phyloP scores from a whole-genome alignment of 2,329 filamentous ascomycete species.

The Fusarium globosum region DNA sequence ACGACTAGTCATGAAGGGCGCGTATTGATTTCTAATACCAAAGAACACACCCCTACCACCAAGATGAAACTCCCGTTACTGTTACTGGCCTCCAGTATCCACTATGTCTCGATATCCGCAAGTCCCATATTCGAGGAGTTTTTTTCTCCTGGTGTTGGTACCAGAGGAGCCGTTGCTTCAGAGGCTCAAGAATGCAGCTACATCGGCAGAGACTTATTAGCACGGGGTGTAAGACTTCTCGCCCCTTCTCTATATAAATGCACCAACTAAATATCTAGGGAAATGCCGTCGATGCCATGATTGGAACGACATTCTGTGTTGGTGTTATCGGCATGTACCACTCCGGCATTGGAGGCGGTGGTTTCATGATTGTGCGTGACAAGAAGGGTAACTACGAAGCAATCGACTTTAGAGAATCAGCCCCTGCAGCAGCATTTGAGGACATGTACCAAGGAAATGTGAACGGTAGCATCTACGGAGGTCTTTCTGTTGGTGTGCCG shows the following conservation, averaged over 20 bases:
- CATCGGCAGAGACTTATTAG: constrained; percentile 73
- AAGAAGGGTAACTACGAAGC: constrained; percentile 82
- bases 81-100: constrained; percentile 21
- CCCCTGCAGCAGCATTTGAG: constrained; percentile 81
- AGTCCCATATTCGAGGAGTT: constrained; percentile 24
- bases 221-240: constrained; percentile 58
- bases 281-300: constrained; percentile 80
- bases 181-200: constrained; percentile 76
- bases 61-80: constrained; percentile 14
- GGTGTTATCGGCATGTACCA: constrained; percentile 83
- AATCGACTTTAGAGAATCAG: constrained; percentile 90
- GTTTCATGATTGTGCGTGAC: constrained; percentile 85
- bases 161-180: constrained; percentile 73
- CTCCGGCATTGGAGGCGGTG: constrained; percentile 87
- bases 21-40: not conserved
- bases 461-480: constrained; percentile 74
- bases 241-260: not conserved
- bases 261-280: constrained; percentile 57
- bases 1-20: not conserved
- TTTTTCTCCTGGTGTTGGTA: constrained; percentile 28
- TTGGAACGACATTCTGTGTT: constrained; percentile 79
- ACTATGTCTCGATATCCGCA: constrained; percentile 19
- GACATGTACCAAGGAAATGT: constrained; percentile 86
- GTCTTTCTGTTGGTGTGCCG: constrained; percentile 77
- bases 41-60: not conserved